phyloP scores from a whole-genome alignment of 2,329 filamentous ascomycete species.

The Fusarium decemcellulare region DNA sequence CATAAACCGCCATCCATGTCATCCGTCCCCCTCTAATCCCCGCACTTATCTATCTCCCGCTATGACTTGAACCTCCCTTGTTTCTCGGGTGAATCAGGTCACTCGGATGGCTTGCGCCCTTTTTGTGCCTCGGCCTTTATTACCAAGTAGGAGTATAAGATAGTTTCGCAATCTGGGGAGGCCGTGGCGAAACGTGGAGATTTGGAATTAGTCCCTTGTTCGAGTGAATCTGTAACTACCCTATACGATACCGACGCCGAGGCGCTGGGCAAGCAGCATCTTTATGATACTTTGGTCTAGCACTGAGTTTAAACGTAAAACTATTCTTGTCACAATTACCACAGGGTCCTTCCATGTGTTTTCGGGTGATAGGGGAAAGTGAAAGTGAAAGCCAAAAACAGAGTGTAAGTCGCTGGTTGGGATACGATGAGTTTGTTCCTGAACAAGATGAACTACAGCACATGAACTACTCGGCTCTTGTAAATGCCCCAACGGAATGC shows the following conservation, averaged over 20 bases:
- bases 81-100: neutral
- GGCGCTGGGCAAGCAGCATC: neutral
- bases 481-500: no score
- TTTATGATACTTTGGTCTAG: neutral
- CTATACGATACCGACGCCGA: neutral
- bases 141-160: neutral
- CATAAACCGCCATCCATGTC: conserved; percentile 1
- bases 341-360: no score
- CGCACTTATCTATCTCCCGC: neutral
- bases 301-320: no score
- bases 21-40: neutral
- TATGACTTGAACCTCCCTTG: neutral
- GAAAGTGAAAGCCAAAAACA: no score
- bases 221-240: neutral
- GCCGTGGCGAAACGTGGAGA: conserved; percentile 4
- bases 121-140: neutral
- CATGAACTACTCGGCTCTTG: no score
- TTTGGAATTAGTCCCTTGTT: neutral
- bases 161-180: neutral
- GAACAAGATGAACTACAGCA: no score
- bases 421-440: no score
- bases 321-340: no score
- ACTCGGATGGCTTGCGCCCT: neutral
- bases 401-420: no score
- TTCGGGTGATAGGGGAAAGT: no score